Base-by-base conservation (phyloP, 371 early-diverging fungal genomes). In the Mucor mucedo region DNA sequence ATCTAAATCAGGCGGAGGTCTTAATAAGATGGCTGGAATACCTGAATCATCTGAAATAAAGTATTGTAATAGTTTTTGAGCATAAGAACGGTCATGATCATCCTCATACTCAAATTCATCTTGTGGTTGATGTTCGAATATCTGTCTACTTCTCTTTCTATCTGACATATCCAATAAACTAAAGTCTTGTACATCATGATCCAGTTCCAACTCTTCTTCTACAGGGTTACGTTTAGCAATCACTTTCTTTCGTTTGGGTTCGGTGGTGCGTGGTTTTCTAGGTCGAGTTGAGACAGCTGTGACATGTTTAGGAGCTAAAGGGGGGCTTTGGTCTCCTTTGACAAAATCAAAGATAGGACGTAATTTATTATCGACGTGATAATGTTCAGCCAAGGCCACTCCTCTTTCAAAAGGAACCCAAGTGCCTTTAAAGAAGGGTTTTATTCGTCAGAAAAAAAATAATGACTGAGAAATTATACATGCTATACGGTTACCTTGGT, bases 371-470 rank as follows among this genome's bases (percentile, higher is more conserved):
- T 72, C 63, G 2, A 83, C 83, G 29, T 71, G 56, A 52, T 80
- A 83, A 38, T 74, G 76, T 40, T 74, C 58, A 32, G 89, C 89
- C 8, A 95, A 72, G 48, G 83, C 80, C 5, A 91, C 78, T 4
- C 91, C 94, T 8, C 92, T 76, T 35, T 85, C 85, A 68, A 88
- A 91, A 1, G 96, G 96, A 5, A 95, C 85, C 93, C 80, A 83
- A 14, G 83, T 83, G 14, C 83, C 83, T 83, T 63, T 16, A 35
- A 6, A 35, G 21, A 0, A 21, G 21, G 21, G 21, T 21, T 21
- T 21, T 21, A 21, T 55, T 57, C n/a, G 4, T 30, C 27, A 29
- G 29, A n/a, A 9, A 45, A 45, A 41, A 41, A 41, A 41, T 9
- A 11, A 14, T 41, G 41, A 9, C 11, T 8, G 8, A 11, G 14